Evolutionary conservation across 1,139 yeast genomes (phyloP), one percentile per base, ranked within the genome.

Genomic region (Taphrina sp.): DNA sequence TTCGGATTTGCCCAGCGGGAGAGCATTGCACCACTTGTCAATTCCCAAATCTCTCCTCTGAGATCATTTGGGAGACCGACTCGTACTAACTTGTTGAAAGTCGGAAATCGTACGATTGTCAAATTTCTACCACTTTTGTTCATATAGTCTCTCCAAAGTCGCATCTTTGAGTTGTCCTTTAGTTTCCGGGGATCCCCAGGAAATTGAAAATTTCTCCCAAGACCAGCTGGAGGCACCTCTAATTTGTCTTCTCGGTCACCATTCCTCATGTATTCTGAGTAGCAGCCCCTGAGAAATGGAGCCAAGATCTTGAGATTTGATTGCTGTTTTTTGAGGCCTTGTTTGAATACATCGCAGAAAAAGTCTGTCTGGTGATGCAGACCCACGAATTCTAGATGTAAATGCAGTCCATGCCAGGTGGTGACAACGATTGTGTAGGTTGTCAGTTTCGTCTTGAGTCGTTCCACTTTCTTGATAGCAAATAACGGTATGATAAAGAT

Each of bases 11-110:
- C 80, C 65, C 82, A 78, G 57, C 97, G 74, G 52, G 79, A 68
- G 65, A 82, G 87, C 76, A 88, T 83, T 0, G 95, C 83, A 3
- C 98, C 99, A 56, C 89, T 80, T 54, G 89, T 80, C 58, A 88
- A 72, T 68, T 92, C 98, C 99, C 99, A 94, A 16, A 92, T 75
- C 66, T 94, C 99, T 31, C 98, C 98, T 63, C 99, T 76, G 56
- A 92, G 74, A 58, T 95, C 75, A 66, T 92, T 92, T 5, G 98
- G 97, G 36, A 94, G 75, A 0, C 98, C 98, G 16, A 89, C 95
- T 56, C 96, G 76, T 17, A 92, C 77, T 55, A 90, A 77, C 64
- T 85, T 85, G 68, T 82, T 86, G 67, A 88, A 92, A 68, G 82
- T 80, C 28, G 83, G 88, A 57, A 85, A 87, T 52, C 81, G 78